Percentiles rank a stretch among this genome's conserved stretches.
Conservation (phyloP, 2,329 filamentous ascomycete species). For the Leptographium wingfieldii region DNA sequence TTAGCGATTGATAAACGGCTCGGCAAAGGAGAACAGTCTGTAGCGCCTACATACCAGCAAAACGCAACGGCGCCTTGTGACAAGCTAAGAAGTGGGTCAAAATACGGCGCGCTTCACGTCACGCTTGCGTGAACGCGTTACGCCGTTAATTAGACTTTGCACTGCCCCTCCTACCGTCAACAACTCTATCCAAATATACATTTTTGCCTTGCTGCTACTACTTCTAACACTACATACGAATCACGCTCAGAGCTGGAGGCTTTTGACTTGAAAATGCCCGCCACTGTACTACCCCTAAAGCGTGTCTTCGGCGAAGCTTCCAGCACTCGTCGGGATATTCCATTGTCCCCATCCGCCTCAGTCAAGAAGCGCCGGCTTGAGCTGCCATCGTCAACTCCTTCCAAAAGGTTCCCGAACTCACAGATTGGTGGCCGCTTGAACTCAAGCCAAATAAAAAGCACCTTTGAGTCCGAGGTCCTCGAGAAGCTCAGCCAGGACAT, state of each 20-base stretch:
- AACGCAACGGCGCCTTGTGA: constrained; percentile 7
- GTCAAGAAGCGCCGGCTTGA: constrained; percentile 81
- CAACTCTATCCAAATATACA: background rate
- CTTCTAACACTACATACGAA: background rate
- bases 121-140: constrained; percentile 16
- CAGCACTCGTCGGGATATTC: constrained; percentile 49
- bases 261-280: constrained; percentile 26
- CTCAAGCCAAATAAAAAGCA: constrained; percentile 72
- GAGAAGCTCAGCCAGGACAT: constrained; percentile 96
- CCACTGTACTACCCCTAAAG: constrained; percentile 51
- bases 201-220: background rate
- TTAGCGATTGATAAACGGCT: too few species aligned
- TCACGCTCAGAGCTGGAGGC: background rate
- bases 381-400: constrained; percentile 39
- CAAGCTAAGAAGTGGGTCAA: constrained; percentile 3
- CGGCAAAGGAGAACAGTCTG: background rate
- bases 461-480: constrained; percentile 86
- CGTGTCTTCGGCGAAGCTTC: constrained; percentile 58
- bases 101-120: constrained; percentile 14
- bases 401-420: constrained; percentile 47
- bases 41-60: background rate
- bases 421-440: constrained; percentile 51
- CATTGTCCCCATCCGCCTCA: constrained; percentile 38
- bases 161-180: background rate
- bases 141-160: constrained; percentile 11